Conservation (phyloP, 2,329 filamentous ascomycete species). For the Hypocreales sp. region DNA sequence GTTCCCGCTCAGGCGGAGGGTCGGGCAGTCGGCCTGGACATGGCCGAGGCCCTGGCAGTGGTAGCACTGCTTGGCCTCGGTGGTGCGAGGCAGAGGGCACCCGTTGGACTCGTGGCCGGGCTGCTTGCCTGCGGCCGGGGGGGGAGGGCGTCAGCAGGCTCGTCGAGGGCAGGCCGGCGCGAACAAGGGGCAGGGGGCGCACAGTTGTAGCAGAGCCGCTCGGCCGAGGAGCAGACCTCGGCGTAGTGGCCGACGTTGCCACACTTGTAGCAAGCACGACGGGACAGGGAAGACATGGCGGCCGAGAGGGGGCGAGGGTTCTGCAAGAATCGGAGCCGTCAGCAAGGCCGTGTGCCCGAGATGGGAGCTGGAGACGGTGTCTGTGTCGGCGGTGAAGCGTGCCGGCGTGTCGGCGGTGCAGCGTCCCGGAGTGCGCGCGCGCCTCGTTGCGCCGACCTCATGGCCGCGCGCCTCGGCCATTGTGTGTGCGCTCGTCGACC, state of each 20-base stretch:
- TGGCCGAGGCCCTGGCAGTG: constrained; percentile 98
- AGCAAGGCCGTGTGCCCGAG: too few species aligned
- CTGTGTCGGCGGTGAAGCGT: neutral
- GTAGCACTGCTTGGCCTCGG: constrained; percentile 99
- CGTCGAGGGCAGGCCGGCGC: too few species aligned
- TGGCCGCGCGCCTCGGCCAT: too few species aligned
- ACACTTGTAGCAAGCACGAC: constrained; percentile 71
- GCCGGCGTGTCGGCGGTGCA: too few species aligned
- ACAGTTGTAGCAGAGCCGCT: constrained; percentile 99
- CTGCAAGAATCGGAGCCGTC: constrained; percentile 15
- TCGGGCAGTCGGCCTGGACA: constrained; percentile 97
- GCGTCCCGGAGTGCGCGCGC: too few species aligned
- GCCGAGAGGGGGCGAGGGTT: neutral
- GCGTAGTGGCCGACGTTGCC: constrained; percentile 68
- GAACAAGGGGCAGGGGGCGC: constrained; percentile 5
- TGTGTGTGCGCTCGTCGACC: too few species aligned
- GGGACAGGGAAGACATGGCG: constrained; percentile 64
- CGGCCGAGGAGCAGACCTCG: constrained; percentile 93
- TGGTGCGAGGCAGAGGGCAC: constrained; percentile 91
- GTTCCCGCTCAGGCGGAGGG: constrained; percentile 75
- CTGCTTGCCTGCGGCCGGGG: constrained; percentile 77
- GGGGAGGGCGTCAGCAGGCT: constrained; percentile 1
- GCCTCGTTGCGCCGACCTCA: too few species aligned
- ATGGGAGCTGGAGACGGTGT: too few species aligned
- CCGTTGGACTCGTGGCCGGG: constrained; percentile 94